Evolutionary conservation across 1,284 basidiomycete species (phyloP), one percentile per base, ranked within the genome.

Genomic region (Leucoagaricus sp.): DNA sequence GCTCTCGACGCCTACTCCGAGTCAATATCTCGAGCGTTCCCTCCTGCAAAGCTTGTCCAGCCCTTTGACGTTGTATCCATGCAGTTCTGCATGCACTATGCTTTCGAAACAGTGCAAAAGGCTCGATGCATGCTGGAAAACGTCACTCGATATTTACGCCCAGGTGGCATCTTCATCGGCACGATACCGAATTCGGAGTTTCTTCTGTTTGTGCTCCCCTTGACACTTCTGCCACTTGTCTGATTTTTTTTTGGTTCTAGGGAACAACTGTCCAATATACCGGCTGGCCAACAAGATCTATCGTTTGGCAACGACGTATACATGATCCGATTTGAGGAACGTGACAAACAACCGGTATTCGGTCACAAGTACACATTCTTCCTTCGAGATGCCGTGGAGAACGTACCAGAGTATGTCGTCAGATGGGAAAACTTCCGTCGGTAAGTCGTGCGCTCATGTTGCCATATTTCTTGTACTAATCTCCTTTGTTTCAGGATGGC

Each of bases 21-120:
- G 61, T 76, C 89, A 1, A 78, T 99, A 41, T 78, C 81, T 8
- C 82, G 84, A 46, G 86, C 81, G 15, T 81, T 98, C n/a, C 78
- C 90, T 0, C 78, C 80, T 0, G 75, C 82, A 13, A 75, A 82
- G 61, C 75, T 80, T 59, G 81, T 68, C 4, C 72, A 78, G 29
- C 86, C 84, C 10, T 98, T 98, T 69, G 96, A 98, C 70, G 93
- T 93, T 49, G 94, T 99, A 19, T 92, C 93, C 1, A 91, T 98
- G 89, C 97, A 99, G 70, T 99, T 99, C 72, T 99, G 96, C 74
- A 97, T 99, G 93, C 97, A 99, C 72, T 99, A 99, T 68, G 97
- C 96, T 7, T 99, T 98, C 71, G 95, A 98, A 69, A 89, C 83
- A 38, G 84, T 87, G 28, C 76, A 82, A 52, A 98, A 97, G 70